Evolutionary conservation across 1,284 basidiomycete species (phyloP).

Genomic region (Austroboletus rostrupii): DNA sequence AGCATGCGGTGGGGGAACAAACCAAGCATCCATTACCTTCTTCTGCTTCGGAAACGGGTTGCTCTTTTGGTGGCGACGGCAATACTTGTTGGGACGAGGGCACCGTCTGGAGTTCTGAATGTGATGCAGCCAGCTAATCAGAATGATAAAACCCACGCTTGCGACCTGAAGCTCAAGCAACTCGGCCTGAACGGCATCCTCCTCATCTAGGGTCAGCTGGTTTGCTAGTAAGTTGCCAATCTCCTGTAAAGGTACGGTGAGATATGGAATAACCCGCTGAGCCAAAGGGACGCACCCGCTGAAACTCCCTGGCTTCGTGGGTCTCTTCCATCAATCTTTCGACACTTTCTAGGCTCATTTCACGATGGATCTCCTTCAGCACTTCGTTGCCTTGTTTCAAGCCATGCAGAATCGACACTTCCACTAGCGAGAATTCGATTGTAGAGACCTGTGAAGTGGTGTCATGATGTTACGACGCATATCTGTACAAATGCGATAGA

Average conservation of each 20-base stretch:
- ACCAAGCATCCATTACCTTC: conserved; percentile 23
- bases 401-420: conserved; percentile 90
- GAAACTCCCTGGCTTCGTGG: conserved; percentile 88
- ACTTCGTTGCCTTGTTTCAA: conserved; percentile 92
- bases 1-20: conserved; percentile 1
- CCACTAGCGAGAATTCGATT: conserved; percentile 94
- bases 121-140: neutral
- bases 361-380: conserved; percentile 88
- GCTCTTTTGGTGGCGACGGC: conserved; percentile 40
- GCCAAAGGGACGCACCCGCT: conserved; percentile 55
- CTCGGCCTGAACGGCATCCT: conserved; percentile 89
- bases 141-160: conserved; percentile 38
- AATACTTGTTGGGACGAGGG: conserved; percentile 10
- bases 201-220: conserved; percentile 83
- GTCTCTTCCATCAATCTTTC: conserved; percentile 92
- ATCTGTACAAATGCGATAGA: conserved; percentile 10
- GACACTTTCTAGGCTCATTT: conserved; percentile 90
- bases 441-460: conserved; percentile 69
- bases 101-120: conserved; percentile 15
- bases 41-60: conserved; percentile 32
- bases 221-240: conserved; percentile 85
- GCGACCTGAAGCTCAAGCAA: conserved; percentile 66
- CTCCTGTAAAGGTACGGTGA: conserved; percentile 54
- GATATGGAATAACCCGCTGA: neutral
- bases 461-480: neutral